These are phyloP conservation scores for Bruguiera gymnorhiza DNA, from an alignment of 345 rosid genomes.

Conservation along the genomic window DNA sequence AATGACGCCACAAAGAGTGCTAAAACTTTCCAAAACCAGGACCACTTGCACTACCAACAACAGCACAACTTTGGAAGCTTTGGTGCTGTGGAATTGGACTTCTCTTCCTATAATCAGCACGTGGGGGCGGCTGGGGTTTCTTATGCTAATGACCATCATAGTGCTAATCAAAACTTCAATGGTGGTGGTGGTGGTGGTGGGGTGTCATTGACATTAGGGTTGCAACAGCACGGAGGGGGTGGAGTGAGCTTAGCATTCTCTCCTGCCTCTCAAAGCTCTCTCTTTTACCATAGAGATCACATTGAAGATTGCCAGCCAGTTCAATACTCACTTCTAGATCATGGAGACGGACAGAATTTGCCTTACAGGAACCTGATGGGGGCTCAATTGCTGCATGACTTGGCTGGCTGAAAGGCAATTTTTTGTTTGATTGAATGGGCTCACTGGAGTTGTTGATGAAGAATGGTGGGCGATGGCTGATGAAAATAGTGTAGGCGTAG, in stretches of 20 bases:
- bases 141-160: slow-evolving; percentile 26
- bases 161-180: slow-evolving; percentile 33
- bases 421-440: not conserved
- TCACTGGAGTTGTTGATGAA: slow-evolving; percentile 28
- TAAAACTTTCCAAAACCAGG: slow-evolving; percentile 28
- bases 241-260: slow-evolving; percentile 79
- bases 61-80: slow-evolving; percentile 35
- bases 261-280: slow-evolving; percentile 59
- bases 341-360: slow-evolving; percentile 81
- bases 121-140: slow-evolving; percentile 32
- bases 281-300: slow-evolving; percentile 76
- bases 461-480: slow-evolving; percentile 30
- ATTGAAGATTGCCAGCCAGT: slow-evolving; percentile 70
- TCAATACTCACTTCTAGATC: slow-evolving; percentile 66
- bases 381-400: slow-evolving; percentile 89
- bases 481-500: slow-evolving; percentile 24
- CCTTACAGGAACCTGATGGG: slow-evolving; percentile 94
- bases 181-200: slow-evolving; percentile 41
- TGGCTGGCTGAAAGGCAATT: slow-evolving; percentile 52
- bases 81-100: slow-evolving; percentile 59
- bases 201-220: slow-evolving; percentile 90
- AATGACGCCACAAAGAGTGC: slow-evolving; percentile 33
- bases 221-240: slow-evolving; percentile 69
- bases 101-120: slow-evolving; percentile 62
- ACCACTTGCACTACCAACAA: slow-evolving; percentile 29